Base-by-base conservation (phyloP, 805 yeast genomes). In the Lachancea mirantina region DNA sequence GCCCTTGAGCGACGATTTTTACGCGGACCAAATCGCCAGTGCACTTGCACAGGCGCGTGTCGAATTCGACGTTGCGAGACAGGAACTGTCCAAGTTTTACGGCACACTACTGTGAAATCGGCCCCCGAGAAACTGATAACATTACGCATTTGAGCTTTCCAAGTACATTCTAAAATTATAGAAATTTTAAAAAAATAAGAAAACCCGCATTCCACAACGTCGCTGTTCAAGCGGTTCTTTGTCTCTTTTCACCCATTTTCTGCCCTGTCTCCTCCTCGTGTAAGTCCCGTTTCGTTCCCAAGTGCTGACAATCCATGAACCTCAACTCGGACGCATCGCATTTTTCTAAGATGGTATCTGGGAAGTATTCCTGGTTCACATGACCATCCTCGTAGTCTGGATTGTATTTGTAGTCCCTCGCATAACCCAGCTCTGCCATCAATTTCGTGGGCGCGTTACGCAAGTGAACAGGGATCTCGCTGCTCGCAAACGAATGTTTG, bases 361-460 rank as follows among this genome's bases (percentile, higher is more conserved):
- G 97, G 48, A 89, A 63, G 50, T 83, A 85, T 8, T 66, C 70
- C 55, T 92, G 98, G 25, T 62, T 52, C 4, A 83, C 92, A 32
- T 62, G 54, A 0, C 97, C 97, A 36, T 77, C 74, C 28, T 62
- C 61, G 54, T 54, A 94, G 42, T 75, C 69, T 0, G 98, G 98
- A 46, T 87, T 87, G 57, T 92, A 94, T 55, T 85, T 84, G 61
- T 92, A 92, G 10, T 76, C 78, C 34, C 78, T 72, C 11, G 83
- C 80, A 53, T 88, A 89, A 0, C 94, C 97, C 39, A 87, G 49
- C 32, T 85, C 94, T 36, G 76, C 70, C 98, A 92, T 92, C 28
- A 92, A 65, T 46, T 67, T 68, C 0, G 98, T 94, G 2, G 99
- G 98, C 0, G 98, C 97, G 55, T 92, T 94, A 43, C 97, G 70